Base-by-base conservation (phyloP, 306 rosid genomes). In the Vigna radiata region DNA sequence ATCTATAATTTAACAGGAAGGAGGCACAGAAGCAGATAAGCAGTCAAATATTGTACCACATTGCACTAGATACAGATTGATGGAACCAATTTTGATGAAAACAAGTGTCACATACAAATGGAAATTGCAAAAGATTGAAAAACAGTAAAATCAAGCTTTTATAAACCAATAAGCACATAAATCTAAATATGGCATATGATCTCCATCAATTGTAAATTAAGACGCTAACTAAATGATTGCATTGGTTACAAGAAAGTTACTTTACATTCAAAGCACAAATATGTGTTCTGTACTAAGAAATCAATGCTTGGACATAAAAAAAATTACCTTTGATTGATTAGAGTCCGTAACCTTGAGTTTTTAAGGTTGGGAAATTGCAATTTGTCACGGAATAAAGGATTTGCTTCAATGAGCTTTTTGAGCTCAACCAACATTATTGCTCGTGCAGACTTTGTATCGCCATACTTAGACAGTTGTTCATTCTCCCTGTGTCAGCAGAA, bases 381-480 rank as follows among this genome's bases (percentile, higher is more conserved):
- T 81, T 95, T 95, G 83, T 95, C 98, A 5, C 98, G 97, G 77
- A 95, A 95, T 31, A 95, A 81, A 33, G 98, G 98, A 82, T 95
- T 95, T 6, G 97, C 98, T 84, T 95, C 98, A 33, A 95, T 92
- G 84, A 95, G 89, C 88, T 95, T 95, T 87, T 95, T 95, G 62
- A 95, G 97, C 89, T 95, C 98, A 68, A 95, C 95, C 87, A 92
- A 83, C 98, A 95, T 95, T 72, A 95, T 95, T 71, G 98, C 93
- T 75, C 98, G 76, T 6, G 98, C 98, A 67, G 97, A 95, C 73
- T 95, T 95, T 2, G 97, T 95, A 84, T 95, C 98, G 47, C 98
- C 98, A 77, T 95, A 95, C 84, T 95, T 95, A 16, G 98, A 95
- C 77, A 95, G 82, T 81, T 95, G 98, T 82, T 95, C 98, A 48